Percentiles rank a stretch among this genome's conserved stretches.
Conservation (phyloP, 2,329 filamentous ascomycete genomes). For the Arthrobotrys entomopaga region DNA sequence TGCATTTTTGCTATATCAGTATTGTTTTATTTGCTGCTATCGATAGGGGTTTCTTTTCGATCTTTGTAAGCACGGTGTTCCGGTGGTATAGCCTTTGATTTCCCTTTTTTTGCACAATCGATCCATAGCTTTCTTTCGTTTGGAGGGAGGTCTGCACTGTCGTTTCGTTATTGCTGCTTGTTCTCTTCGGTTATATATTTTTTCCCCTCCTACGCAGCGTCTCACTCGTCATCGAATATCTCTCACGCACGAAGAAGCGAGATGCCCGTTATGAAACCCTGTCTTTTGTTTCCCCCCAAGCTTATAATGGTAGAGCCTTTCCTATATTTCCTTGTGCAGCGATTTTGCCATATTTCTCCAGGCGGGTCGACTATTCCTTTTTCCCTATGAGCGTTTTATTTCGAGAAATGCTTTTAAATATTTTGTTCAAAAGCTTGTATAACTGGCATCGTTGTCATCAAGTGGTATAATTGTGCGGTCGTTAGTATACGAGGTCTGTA, state of each 20-base stretch:
- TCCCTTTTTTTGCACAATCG: constrained; percentile 10
- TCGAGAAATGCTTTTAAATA: background rate
- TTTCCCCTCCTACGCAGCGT: constrained; percentile 13
- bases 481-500: too few species aligned
- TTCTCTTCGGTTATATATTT: constrained; percentile 2
- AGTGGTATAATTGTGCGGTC: background rate
- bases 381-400: constrained; percentile 1
- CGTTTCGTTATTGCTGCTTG: background rate
- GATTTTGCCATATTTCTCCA: constrained; percentile 2
- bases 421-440: constrained; percentile 26
- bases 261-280: constrained; percentile 42
- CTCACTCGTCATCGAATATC: constrained; percentile 2
- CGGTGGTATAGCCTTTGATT: constrained; percentile 24
- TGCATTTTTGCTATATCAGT: background rate
- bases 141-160: constrained; percentile 15
- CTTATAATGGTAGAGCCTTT: background rate
- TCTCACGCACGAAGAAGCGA: constrained; percentile 18
- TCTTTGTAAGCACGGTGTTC: constrained; percentile 48
- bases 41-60: constrained; percentile 30
- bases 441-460: constrained; percentile 18
- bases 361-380: constrained; percentile 10
- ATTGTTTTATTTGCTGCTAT: constrained; percentile 24
- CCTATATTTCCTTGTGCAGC: constrained; percentile 7
- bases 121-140: constrained; percentile 27
- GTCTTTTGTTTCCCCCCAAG: constrained; percentile 15